Percentiles rank a stretch among this genome's conserved stretches.
These are phyloP conservation scores for Hygrophorus russula DNA, from an alignment of 768 basidiomycete genomes.

Conservation along the genomic window DNA sequence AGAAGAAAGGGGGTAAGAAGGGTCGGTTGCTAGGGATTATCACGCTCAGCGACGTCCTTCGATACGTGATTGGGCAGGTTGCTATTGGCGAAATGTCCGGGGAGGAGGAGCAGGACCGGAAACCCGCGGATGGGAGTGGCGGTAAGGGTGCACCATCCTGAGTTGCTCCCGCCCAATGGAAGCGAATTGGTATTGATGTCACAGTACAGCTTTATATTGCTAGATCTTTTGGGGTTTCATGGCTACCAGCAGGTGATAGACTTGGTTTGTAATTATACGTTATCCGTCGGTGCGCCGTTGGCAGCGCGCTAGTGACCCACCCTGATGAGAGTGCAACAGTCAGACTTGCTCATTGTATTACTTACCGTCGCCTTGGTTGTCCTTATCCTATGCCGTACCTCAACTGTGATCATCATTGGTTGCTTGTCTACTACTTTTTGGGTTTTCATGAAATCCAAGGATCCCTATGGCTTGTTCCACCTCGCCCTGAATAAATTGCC, in stretches of 20 bases:
- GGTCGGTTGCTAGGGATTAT: slow-evolving; percentile 80
- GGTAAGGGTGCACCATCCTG: slow-evolving; percentile 9
- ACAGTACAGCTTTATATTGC: too few species aligned
- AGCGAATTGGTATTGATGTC: too few species aligned
- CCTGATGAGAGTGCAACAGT: too few species aligned
- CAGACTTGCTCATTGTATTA: too few species aligned
- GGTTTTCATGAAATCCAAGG: slow-evolving; percentile 14
- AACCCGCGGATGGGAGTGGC: background rate
- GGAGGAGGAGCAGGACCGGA: slow-evolving; percentile 12
- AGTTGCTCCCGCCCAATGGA: slow-evolving; percentile 10
- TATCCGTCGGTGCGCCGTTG: too few species aligned
- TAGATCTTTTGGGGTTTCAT: too few species aligned
- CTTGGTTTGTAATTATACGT: too few species aligned
- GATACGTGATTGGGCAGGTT: slow-evolving; percentile 67
- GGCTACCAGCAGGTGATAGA: too few species aligned
- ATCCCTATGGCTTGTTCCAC: slow-evolving; percentile 54
- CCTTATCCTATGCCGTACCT: background rate
- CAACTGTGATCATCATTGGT: background rate
- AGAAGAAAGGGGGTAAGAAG: slow-evolving; percentile 67
- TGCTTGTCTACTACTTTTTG: background rate
- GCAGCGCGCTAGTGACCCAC: too few species aligned
- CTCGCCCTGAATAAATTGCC: slow-evolving; percentile 35
- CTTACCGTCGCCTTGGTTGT: background rate
- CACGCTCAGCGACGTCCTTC: slow-evolving; percentile 79
- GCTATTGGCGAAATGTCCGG: slow-evolving; percentile 36